Percentiles rank a stretch among this genome's conserved stretches.
Evolutionary conservation across 306 rosid species (phyloP).

Genomic region (Crotalaria pallida): DNA sequence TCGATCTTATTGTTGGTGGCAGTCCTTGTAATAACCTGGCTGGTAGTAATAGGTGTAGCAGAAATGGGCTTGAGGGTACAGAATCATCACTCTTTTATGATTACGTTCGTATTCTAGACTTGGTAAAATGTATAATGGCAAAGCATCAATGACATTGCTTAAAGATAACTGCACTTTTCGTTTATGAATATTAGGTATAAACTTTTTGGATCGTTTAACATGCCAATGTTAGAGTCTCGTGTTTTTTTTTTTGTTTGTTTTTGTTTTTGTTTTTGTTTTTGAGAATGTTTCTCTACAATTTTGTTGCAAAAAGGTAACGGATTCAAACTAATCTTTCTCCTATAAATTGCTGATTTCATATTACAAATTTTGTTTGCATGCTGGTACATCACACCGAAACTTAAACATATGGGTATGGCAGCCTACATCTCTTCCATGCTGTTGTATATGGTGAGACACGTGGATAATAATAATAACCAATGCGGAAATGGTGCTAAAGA

Average conservation of each 20-base stretch:
- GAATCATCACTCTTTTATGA: conserved; percentile 78
- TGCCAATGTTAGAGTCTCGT: conserved; percentile 1
- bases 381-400: not conserved
- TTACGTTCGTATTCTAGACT: conserved; percentile 62
- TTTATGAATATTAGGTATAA: not conserved
- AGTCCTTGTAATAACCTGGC: conserved; percentile 94
- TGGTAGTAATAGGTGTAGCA: conserved; percentile 76
- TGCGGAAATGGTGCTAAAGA: too few species aligned
- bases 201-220: conserved; percentile 17
- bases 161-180: not conserved
- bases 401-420: not conserved
- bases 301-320: conserved; percentile 23
- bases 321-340: conserved; percentile 2
- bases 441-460: too few species aligned
- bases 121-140: conserved; percentile 52
- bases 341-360: not conserved
- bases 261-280: too few species aligned
- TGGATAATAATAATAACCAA: too few species aligned
- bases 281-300: not conserved
- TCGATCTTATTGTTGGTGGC: conserved; percentile 88
- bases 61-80: conserved; percentile 85
- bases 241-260: too few species aligned
- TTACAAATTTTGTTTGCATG: not conserved
- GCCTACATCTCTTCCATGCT: not conserved
- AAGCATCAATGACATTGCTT: conserved; percentile 18